Evolutionary conservation across 139 green algal species (phyloP).

Genomic region (Edaphochlamys debaryana): DNA sequence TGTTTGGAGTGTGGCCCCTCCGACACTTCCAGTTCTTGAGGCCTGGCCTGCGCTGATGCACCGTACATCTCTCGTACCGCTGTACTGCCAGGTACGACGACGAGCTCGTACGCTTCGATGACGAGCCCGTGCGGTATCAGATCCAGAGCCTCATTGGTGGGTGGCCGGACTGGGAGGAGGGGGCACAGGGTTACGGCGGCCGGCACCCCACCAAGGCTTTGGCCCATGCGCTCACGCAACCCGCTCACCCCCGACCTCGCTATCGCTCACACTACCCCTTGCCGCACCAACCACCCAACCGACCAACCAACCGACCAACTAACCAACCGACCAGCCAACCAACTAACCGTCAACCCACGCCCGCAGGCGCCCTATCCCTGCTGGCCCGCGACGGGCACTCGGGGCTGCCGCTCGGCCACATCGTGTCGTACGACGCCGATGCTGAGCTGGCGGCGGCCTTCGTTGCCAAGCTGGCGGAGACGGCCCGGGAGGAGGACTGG

Average conservation of each 20-base stretch:
- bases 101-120: conserved; percentile 63
- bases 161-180: conserved; percentile 16
- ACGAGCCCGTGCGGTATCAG: conserved; percentile 83
- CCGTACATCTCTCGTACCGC: too few species aligned
- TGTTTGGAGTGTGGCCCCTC: too few species aligned
- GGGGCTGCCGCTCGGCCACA: conserved; percentile 71
- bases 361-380: conserved; percentile 57
- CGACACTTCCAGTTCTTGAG: too few species aligned
- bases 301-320: too few species aligned
- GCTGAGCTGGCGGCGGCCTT: conserved; percentile 13
- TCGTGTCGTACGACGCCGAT: conserved; percentile 41
- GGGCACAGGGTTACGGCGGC: background rate
- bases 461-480: background rate
- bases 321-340: too few species aligned
- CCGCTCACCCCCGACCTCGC: too few species aligned
- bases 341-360: too few species aligned
- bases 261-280: too few species aligned
- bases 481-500: conserved; percentile 1
- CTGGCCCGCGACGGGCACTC: conserved; percentile 54
- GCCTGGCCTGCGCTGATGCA: too few species aligned
- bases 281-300: too few species aligned
- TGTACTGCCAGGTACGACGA: conserved; percentile 38
- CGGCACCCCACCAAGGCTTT: background rate
- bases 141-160: conserved; percentile 76
- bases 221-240: background rate